phyloP scores from a whole-genome alignment of 2,329 filamentous ascomycete genomes.

The Hypoxylon sp. region DNA sequence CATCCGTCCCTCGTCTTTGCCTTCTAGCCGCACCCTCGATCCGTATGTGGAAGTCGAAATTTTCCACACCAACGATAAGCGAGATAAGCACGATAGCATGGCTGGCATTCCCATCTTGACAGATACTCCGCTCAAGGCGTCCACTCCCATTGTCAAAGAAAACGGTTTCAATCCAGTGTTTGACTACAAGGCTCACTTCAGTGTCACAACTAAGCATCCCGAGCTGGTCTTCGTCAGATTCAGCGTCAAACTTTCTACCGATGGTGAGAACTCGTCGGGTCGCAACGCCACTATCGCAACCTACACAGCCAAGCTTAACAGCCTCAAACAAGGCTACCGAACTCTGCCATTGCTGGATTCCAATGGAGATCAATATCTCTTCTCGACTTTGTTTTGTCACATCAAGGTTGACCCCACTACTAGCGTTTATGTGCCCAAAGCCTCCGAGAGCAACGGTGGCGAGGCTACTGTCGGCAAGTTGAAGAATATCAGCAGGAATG shows the following conservation, averaged over 20 bases:
- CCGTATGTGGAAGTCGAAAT: conserved; percentile 97
- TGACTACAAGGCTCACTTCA: conserved; percentile 83
- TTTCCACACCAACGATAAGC: conserved; percentile 93
- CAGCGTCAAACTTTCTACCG: conserved; percentile 88
- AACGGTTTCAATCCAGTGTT: conserved; percentile 97
- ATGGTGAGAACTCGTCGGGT: conserved; percentile 78
- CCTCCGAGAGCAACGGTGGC: conserved; percentile 57
- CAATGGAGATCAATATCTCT: conserved; percentile 92
- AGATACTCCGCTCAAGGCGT: conserved; percentile 78
- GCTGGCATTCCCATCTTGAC: conserved; percentile 64
- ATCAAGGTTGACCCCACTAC: conserved; percentile 76
- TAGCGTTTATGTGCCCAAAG: conserved; percentile 68
- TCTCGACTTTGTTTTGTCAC: conserved; percentile 93
- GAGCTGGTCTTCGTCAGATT: conserved; percentile 94
- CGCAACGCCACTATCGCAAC: conserved; percentile 79
- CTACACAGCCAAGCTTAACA: conserved; percentile 92
- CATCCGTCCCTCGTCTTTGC: conserved; percentile 82
- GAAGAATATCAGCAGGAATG: conserved; percentile 69
- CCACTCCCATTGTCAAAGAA: conserved; percentile 84
- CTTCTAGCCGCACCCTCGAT: conserved; percentile 82
- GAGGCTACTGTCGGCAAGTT: conserved; percentile 64
- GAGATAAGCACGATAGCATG: conserved; percentile 84
- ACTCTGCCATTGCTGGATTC: conserved; percentile 91
- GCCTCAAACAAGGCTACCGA: conserved; percentile 91
- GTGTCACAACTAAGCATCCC: conserved; percentile 92